phyloP scores from a whole-genome alignment of 192 early-diverging fungal species.

The Backusella psychrophila region DNA sequence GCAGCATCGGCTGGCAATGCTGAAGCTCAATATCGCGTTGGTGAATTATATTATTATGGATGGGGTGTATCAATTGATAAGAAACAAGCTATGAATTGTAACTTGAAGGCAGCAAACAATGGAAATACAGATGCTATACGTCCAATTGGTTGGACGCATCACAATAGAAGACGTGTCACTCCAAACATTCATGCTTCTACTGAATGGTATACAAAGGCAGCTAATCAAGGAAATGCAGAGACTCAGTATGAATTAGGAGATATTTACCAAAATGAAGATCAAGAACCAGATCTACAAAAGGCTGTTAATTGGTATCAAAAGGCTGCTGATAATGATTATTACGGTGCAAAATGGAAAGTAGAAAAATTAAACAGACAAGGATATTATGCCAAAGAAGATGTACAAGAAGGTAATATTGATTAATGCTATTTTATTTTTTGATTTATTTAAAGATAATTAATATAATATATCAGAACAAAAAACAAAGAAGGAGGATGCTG shows the following conservation, averaged over 20 bases:
- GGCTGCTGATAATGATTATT: neutral
- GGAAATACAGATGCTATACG: neutral
- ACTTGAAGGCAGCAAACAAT: neutral
- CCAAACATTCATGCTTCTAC: neutral
- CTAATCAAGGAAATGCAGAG: neutral
- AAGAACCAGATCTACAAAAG: neutral
- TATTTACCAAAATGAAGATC: neutral
- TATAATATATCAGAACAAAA: neutral
- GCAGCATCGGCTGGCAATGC: no score
- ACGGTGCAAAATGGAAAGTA: rapidly evolving
- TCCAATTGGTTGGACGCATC: no score
- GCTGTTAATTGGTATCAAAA: neutral
- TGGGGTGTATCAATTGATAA: no score
- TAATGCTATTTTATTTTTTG: no score
- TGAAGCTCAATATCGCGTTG: no score
- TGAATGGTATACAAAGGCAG: neutral
- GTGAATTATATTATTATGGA: no score
- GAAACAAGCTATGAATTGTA: no score
- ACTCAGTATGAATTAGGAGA: neutral
- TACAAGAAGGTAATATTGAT: neutral
- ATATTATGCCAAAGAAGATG: neutral
- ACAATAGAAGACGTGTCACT: neutral
- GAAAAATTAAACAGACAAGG: neutral
- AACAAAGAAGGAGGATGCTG: neutral
- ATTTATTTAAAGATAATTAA: no score